Evolutionary conservation across 257 asterid species (phyloP).

Genomic region (Fraxinus cuspidata): DNA sequence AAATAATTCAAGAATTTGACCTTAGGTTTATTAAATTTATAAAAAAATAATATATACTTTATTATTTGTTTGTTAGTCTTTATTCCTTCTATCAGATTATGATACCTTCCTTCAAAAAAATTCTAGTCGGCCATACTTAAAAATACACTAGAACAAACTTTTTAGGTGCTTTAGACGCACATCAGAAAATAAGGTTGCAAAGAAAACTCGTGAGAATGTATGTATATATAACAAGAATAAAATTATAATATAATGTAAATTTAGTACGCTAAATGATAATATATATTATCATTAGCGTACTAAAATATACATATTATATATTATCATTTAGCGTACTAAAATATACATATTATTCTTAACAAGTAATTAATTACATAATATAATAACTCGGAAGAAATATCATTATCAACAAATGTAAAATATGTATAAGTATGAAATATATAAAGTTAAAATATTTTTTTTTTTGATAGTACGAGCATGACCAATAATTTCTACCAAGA

Average conservation of each 20-base stretch:
- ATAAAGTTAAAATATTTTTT: not conserved
- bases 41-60: not conserved
- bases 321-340: constrained; percentile 14
- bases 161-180: constrained; percentile 31
- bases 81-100: constrained; percentile 43
- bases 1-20: not conserved
- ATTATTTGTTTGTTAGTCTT: constrained; percentile 26
- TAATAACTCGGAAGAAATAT: too few relatives aligned
- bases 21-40: not conserved
- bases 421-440: not conserved
- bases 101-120: constrained; percentile 41
- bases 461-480: not conserved
- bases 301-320: not conserved
- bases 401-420: not conserved
- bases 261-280: too few relatives aligned
- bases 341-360: too few relatives aligned
- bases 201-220: constrained; percentile 22
- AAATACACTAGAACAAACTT: constrained; percentile 33
- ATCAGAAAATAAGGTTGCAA: constrained; percentile 14
- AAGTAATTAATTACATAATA: too few relatives aligned
- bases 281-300: constrained; percentile 12
- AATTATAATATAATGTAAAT: too few relatives aligned
- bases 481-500: not conserved
- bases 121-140: constrained; percentile 20
- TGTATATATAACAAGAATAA: not conserved